A percentile compares a stretch with the other conserved stretches of the same genome.
These are phyloP conservation scores for Echinochloa phyllopogon DNA, from an alignment of 176 grass and related monocot genomes.

Conservation along the genomic window DNA sequence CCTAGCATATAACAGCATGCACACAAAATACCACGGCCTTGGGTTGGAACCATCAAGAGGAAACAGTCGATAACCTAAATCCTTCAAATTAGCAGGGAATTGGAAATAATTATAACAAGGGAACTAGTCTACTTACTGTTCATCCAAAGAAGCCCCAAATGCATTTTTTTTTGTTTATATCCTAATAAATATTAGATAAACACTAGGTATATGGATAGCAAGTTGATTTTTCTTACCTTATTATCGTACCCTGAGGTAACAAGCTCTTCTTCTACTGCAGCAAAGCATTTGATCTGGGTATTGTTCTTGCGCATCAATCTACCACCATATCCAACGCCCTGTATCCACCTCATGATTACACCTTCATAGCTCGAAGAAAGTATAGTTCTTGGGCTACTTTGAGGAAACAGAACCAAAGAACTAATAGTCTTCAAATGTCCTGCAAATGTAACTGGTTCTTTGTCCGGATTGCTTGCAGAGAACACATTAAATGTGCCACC, in stretches of 20 bases:
- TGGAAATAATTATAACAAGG: neutral
- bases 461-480: slow-evolving; percentile 66
- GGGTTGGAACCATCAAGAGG: slow-evolving; percentile 21
- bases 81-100: neutral
- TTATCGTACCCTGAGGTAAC: slow-evolving; percentile 92
- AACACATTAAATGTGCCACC: slow-evolving; percentile 89
- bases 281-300: slow-evolving; percentile 95
- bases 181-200: slow-evolving; percentile 24
- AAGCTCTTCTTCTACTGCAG: slow-evolving; percentile 75
- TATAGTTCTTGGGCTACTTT: slow-evolving; percentile 70
- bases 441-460: slow-evolving; percentile 80
- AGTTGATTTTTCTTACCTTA: slow-evolving; percentile 63
- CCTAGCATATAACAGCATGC: slow-evolving; percentile 5
- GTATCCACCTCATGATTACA: slow-evolving; percentile 87
- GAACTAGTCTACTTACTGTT: neutral
- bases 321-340: slow-evolving; percentile 82
- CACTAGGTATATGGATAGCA: slow-evolving; percentile 8
- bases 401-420: slow-evolving; percentile 65
- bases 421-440: slow-evolving; percentile 88
- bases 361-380: slow-evolving; percentile 94
- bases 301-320: slow-evolving; percentile 83
- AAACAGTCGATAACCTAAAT: neutral
- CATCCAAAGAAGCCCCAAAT: neutral
- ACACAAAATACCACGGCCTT: slow-evolving; percentile 11
- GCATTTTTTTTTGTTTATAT: slow-evolving; percentile 21